These are phyloP conservation scores for Trametes cubensis DNA, from an alignment of 768 basidiomycete species.

Conservation along the genomic window DNA sequence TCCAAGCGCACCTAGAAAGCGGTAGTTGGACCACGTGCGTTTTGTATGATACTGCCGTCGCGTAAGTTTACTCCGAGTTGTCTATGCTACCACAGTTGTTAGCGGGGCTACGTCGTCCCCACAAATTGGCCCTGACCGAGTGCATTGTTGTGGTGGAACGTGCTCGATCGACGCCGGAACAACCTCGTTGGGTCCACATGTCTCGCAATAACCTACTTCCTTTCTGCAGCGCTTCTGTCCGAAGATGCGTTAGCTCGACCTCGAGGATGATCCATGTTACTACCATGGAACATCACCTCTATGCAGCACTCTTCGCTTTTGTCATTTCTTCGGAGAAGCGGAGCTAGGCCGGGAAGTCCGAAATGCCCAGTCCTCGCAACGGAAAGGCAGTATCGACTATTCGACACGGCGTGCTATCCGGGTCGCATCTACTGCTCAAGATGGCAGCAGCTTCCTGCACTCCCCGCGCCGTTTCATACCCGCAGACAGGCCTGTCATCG, in stretches of 20 bases:
- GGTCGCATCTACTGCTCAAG: too few relatives aligned
- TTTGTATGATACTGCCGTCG: slow-evolving; percentile 1
- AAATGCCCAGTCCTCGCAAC: too few relatives aligned
- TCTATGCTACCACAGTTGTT: neutral
- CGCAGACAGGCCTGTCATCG: too few relatives aligned
- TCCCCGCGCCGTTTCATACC: too few relatives aligned
- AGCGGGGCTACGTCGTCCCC: neutral
- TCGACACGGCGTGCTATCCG: too few relatives aligned
- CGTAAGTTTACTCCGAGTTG: slow-evolving; percentile 8
- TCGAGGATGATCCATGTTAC: slow-evolving; percentile 13
- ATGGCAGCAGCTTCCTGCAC: too few relatives aligned
- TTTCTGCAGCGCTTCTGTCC: neutral
- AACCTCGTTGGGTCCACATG: slow-evolving; percentile 10
- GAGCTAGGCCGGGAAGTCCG: too few relatives aligned
- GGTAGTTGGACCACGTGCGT: slow-evolving; percentile 26
- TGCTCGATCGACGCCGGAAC: slow-evolving; percentile 4
- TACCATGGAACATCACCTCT: neutral
- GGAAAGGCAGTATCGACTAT: too few relatives aligned
- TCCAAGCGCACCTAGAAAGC: slow-evolving; percentile 61
- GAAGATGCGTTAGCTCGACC: slow-evolving; percentile 8
- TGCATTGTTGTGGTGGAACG: neutral
- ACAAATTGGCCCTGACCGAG: neutral
- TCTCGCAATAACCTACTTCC: neutral
- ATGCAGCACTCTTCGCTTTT: too few relatives aligned
- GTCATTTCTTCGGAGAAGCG: too few relatives aligned